Base-by-base conservation (phyloP, 345 rosid species). In the Moricandia moricandioides region DNA sequence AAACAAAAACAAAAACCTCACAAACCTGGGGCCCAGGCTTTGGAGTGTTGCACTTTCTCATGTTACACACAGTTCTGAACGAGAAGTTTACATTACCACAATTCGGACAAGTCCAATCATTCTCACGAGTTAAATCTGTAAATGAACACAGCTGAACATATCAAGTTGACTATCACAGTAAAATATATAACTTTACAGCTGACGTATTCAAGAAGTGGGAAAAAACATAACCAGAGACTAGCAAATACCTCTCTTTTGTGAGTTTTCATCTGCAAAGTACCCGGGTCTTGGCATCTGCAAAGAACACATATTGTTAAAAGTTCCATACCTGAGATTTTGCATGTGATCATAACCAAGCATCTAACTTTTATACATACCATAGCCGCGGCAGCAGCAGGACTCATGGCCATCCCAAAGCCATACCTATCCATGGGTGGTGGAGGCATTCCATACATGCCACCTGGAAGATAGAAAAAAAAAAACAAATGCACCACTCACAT, bases 1-100 rank as follows among this genome's bases (percentile, higher is more conserved):
- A 21, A 21, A 21, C 24, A 16, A 49, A 58, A 49, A 5, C 21
- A 11, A 72, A 55, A 65, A 57, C 6, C 71, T 71, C 62, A 82
- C 86, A 75, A 79, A 96, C 99, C 98, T 90, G 97, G 60, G 97
- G 82, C 34, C 91, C 98, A 34, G 98, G 99, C 86, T 89, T 95
- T 40, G 98, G 94, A 8, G 98, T 95, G 79, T 88, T 95, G 89
- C 99, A 95, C 78, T 92, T 95, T 81, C 99, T 86, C 99, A 95
- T 95, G 88, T 95, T 95, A 84, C 99, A 95, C 77, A 92, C 84
- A 66, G 84, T 84, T 84, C 99, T 86, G 67, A 92, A 95, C 31
- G 99, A 95, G 79, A 95, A 95, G 84, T 95, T 95, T 54, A 95
- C 80, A 72, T 95, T 95, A 49, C 98, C 99, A 79, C 99, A 95